Base-by-base conservation (phyloP, 169 alveolate genomes). In the Eimeria praecox region DNA sequence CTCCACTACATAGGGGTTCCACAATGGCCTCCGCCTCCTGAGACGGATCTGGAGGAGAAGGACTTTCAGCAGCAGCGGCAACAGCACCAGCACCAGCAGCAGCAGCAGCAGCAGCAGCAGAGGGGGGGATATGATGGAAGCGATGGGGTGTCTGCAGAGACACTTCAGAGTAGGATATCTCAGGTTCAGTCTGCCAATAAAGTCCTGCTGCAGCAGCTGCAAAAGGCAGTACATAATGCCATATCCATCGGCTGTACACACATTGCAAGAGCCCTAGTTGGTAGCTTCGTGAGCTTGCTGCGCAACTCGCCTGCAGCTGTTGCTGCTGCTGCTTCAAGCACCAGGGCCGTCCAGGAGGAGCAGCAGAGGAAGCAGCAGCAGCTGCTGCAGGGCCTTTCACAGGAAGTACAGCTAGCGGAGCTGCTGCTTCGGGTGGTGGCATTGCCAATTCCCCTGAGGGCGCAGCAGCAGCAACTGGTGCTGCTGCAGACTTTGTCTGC, bases 401-500 rank as follows among this genome's bases (percentile, higher is more conserved):
- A 83, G 33, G 91, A 83, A 52, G 91, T 83, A 49, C 91, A 83
- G 52, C 91, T 83, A 54, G 91, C 91, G 62, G 91, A 83, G 54
- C 91, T 83, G 91, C 91, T 83, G 54, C 75, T 83, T 10, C 75
- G 91, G 30, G 75, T 83, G 54, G 91, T 83, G 22, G n/a, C 91
- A 40, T 27, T 83, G 27, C 91, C 91, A 3, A 54, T 83, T 20
- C 91, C 91, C 33, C 75, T 83, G 52, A 16, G 75, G 62, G 75
- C 91, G 75, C 91, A 83, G 77, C 91, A 83, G 75, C 77, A 83
- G 49, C 91, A 83, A 77, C 91, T 83, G 52, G 52, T 83, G 75
- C 77, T 83, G 91, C 91, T 83, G 91, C 91, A 83, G 91, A 83
- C 91, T 46, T 49, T 83, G 52, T 83, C 91, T n/a, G 91, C 91